Percentiles rank a stretch among this genome's conserved stretches.
Evolutionary conservation across 2,329 filamentous ascomycete species (phyloP).

Genomic region (Cordyceps militaris): DNA sequence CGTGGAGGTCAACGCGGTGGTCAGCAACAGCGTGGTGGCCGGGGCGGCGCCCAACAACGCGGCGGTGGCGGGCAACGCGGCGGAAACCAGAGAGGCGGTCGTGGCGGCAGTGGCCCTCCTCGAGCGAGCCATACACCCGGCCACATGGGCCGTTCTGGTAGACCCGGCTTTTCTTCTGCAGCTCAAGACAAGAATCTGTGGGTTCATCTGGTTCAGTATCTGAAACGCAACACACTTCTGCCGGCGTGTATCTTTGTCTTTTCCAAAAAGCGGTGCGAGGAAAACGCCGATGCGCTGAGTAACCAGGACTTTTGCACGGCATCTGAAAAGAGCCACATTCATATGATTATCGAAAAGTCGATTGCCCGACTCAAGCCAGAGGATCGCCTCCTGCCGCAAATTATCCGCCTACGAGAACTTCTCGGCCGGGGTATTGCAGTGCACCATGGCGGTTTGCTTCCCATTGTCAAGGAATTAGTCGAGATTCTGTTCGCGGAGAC

Average conservation of each 20-base stretch:
- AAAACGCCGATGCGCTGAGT: slow-evolving; percentile 90
- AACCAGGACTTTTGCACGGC: slow-evolving; percentile 95
- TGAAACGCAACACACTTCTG: slow-evolving; percentile 79
- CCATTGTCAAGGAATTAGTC: slow-evolving; percentile 96
- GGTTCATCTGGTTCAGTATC: slow-evolving; percentile 89
- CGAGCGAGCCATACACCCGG: slow-evolving; percentile 59
- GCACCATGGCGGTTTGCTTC: slow-evolving; percentile 87
- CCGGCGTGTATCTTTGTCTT: slow-evolving; percentile 98
- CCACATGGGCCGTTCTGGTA: slow-evolving; percentile 83
- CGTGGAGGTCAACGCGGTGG: slow-evolving; percentile 29
- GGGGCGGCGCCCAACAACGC: slow-evolving; percentile 39
- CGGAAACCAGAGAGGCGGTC: slow-evolving; percentile 48
- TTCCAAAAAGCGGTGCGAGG: slow-evolving; percentile 94
- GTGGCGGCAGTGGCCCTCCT: slow-evolving; percentile 37
- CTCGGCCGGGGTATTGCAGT: slow-evolving; percentile 86
- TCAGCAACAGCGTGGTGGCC: slow-evolving; percentile 35
- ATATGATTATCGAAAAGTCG: slow-evolving; percentile 96
- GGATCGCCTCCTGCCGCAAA: slow-evolving; percentile 85
- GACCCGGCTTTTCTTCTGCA: slow-evolving; percentile 77
- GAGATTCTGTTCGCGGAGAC: slow-evolving; percentile 95
- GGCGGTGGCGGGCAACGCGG: slow-evolving; percentile 47
- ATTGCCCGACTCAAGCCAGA: slow-evolving; percentile 85
- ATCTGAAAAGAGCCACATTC: slow-evolving; percentile 89
- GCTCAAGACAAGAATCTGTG: slow-evolving; percentile 94
- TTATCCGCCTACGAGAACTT: slow-evolving; percentile 77